These are phyloP conservation scores for Syncephalis fuscata DNA, from an alignment of 371 early-diverging fungal genomes.

Conservation along the genomic window DNA sequence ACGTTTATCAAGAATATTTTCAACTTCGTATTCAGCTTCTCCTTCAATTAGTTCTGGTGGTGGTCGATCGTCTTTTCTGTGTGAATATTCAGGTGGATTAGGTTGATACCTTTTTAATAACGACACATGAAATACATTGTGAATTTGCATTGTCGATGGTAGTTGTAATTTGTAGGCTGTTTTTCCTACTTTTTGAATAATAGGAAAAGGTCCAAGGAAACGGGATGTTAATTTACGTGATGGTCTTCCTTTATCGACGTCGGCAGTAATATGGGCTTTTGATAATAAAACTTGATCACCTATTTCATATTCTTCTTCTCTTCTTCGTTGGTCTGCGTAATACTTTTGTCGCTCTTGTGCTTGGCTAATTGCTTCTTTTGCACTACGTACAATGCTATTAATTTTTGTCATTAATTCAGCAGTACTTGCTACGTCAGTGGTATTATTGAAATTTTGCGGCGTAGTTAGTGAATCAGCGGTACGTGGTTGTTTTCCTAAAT, in stretches of 20 bases:
- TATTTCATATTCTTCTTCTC: background rate
- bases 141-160: background rate
- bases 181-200: background rate
- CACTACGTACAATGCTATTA: background rate
- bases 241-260: too few relatives aligned
- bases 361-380: background rate
- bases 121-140: constrained; percentile 1
- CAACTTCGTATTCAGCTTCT: background rate
- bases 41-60: background rate
- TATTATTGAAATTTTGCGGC: background rate
- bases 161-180: constrained; percentile 3
- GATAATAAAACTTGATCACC: background rate
- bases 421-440: background rate
- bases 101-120: background rate
- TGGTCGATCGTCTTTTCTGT: background rate
- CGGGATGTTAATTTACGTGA: background rate
- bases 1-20: background rate
- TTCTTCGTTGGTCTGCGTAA: background rate
- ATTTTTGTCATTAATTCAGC: background rate
- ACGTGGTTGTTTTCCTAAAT: constrained; percentile 4
- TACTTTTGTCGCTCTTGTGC: background rate
- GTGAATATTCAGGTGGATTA: background rate
- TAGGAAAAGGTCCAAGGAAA: background rate
- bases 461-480: too few relatives aligned
- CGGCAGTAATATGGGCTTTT: background rate